phyloP scores from a whole-genome alignment of 108 stramenopile genomes.

The Fistulifera pelliculosa region DNA sequence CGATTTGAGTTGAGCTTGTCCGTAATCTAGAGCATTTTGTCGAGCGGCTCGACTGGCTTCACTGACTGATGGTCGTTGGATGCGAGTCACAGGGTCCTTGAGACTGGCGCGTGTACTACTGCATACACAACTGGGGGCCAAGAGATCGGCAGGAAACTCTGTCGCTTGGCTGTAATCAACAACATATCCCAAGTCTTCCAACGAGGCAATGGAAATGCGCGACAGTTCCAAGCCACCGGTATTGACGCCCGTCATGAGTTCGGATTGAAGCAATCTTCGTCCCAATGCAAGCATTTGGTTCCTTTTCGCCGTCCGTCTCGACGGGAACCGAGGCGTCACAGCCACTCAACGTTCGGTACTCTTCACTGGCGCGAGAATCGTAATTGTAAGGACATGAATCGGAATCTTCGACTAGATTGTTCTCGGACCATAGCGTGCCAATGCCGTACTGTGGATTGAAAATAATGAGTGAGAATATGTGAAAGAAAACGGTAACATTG shows the following conservation, averaged over 20 bases:
- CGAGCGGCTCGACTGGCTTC: too few relatives aligned
- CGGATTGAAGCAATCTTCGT: constrained; percentile 22
- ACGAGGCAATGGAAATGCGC: constrained; percentile 2
- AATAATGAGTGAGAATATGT: too few relatives aligned
- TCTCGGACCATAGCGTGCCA: constrained; percentile 22
- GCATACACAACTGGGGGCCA: too few relatives aligned
- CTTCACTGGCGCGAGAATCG: not conserved
- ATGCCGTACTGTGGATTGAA: constrained; percentile 12
- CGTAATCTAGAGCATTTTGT: too few relatives aligned
- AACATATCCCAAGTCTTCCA: constrained; percentile 4
- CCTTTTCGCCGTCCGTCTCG: constrained; percentile 18
- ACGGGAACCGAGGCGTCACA: constrained; percentile 11
- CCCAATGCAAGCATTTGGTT: constrained; percentile 27
- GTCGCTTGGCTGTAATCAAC: constrained; percentile 8
- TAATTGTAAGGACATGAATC: not conserved
- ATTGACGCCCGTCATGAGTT: constrained; percentile 30
- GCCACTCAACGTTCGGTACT: not conserved
- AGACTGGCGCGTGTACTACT: too few relatives aligned
- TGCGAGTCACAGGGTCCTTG: too few relatives aligned
- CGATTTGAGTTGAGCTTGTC: too few relatives aligned
- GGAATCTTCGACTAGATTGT: constrained; percentile 4
- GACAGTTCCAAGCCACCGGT: not conserved
- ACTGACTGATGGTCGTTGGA: too few relatives aligned
- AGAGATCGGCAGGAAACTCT: not conserved
- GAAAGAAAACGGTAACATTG: too few relatives aligned